Evolutionary conservation across 345 rosid species (phyloP), one percentile per base, ranked within the genome.

Genomic region (Noccaea bulbosa): DNA sequence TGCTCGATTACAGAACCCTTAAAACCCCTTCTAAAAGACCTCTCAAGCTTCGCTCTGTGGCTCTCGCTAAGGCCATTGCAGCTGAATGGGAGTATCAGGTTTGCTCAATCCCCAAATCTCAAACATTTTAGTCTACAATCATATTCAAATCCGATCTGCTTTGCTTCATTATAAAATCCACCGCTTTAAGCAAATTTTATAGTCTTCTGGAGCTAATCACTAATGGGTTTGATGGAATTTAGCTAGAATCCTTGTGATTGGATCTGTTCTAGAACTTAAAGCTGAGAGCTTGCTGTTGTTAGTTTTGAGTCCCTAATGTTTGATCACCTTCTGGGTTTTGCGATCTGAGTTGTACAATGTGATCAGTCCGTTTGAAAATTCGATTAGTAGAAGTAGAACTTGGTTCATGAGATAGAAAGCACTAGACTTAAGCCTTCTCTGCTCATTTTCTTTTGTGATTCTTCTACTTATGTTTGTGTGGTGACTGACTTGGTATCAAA

Each of bases 71-170:
- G 65, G 98, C 98, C 67, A 79, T 94, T 66, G 98, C 92, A 27
- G 95, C 85, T 52, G 99, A 94, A 72, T 91, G 97, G 98, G 95
- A 94, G 17, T 94, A 85, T 79, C 98, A 94, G 98, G 98, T 94
- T 38, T 14, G 53, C 17, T 73, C 65, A 7, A 1, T 2, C 17
- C 65, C 17, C 65, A 47, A 38, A 2, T 52, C 57, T 52, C 56
- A 51, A 5, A 20, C 56, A 12, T 27, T 11, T 17, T 48, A 27
- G 6, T 17, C 53, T 48, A 4, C 32, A 11, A 14, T 54, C 40
- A 9, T 54, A 3, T 56, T 48, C 64, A 14, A 30, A 5, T 59
- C 30, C 4, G 5, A 70, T 62, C n/a, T 35, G 0, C 22, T 69
- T 24, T 30, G 35, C 24, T 32, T 57, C 47, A 4, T 1, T 1